Percentiles rank a stretch among this genome's conserved stretches.
Conservation (phyloP, 257 asterid species). For the Schizonepeta tenuifolia region DNA sequence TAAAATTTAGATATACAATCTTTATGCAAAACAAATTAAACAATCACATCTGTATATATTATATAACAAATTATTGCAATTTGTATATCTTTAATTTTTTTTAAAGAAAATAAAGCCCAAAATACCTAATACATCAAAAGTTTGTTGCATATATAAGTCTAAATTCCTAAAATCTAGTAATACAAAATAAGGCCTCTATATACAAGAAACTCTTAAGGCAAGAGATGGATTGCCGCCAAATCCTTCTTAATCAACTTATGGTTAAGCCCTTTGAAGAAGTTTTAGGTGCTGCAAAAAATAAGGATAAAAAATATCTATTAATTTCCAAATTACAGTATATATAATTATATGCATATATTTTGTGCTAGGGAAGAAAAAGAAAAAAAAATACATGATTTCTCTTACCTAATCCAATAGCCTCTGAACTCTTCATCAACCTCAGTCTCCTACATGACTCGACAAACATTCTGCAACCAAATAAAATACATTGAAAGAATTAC, state of each 20-base stretch:
- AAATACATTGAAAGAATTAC: neutral
- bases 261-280: conserved; percentile 31
- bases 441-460: conserved; percentile 75
- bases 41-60: neutral
- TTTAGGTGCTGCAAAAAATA: conserved; percentile 31
- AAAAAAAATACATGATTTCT: neutral
- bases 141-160: neutral
- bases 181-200: conserved; percentile 26
- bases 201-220: conserved; percentile 26
- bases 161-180: conserved; percentile 19
- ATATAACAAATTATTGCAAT: neutral
- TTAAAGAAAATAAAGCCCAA: neutral
- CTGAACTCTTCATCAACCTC: conserved; percentile 76
- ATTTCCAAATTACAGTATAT: neutral
- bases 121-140: neutral
- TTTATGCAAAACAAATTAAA: too few species aligned
- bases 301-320: neutral
- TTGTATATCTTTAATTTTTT: neutral
- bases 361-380: neutral
- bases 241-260: conserved; percentile 26
- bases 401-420: conserved; percentile 50
- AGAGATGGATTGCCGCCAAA: neutral
- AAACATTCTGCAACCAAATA: conserved; percentile 59
- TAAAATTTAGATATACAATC: too few species aligned
- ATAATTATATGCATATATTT: neutral